Conservation (phyloP, 306 rosid genomes). For the Vachellia collinsii region DNA sequence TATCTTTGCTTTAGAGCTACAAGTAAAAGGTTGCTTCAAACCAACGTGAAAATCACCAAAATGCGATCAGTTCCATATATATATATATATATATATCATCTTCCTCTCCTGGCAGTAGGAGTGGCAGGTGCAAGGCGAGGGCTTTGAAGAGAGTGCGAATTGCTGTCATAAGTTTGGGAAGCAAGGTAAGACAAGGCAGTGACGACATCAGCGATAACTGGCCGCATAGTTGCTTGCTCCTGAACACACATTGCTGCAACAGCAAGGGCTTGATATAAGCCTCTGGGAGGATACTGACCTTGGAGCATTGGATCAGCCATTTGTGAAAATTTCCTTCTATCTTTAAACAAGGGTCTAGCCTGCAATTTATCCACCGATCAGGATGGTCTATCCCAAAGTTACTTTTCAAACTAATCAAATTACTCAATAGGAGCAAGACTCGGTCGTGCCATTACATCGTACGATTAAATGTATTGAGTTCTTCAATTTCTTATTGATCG, state of each 20-base stretch:
- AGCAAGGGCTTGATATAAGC: conserved; percentile 84
- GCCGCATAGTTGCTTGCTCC: conserved; percentile 85
- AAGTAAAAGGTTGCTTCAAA: conserved; percentile 23
- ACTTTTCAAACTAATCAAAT: not conserved
- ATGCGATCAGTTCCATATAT: conserved; percentile 36
- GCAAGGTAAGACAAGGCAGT: conserved; percentile 92
- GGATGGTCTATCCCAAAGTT: conserved; percentile 10
- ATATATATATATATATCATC: conserved; percentile 10
- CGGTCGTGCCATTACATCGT: not conserved
- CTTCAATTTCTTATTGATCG: not conserved
- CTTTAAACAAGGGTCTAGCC: conserved; percentile 82
- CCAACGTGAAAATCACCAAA: conserved; percentile 39
- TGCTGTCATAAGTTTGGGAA: conserved; percentile 61
- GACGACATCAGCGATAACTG: conserved; percentile 85
- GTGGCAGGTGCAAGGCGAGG: conserved; percentile 62
- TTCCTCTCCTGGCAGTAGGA: conserved; percentile 64
- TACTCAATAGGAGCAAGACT: conserved; percentile 13
- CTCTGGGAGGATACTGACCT: conserved; percentile 80
- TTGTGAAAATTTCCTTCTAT: conserved; percentile 61
- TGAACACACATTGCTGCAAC: conserved; percentile 93
- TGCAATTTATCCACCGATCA: conserved; percentile 39
- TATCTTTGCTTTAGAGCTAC: conserved; percentile 24
- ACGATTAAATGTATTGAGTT: not conserved
- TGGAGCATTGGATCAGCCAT: conserved; percentile 85
- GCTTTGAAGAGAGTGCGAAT: conserved; percentile 56